These are phyloP conservation scores for Galium porrigens DNA, from an alignment of 305 asterid species.

Conservation along the genomic window DNA sequence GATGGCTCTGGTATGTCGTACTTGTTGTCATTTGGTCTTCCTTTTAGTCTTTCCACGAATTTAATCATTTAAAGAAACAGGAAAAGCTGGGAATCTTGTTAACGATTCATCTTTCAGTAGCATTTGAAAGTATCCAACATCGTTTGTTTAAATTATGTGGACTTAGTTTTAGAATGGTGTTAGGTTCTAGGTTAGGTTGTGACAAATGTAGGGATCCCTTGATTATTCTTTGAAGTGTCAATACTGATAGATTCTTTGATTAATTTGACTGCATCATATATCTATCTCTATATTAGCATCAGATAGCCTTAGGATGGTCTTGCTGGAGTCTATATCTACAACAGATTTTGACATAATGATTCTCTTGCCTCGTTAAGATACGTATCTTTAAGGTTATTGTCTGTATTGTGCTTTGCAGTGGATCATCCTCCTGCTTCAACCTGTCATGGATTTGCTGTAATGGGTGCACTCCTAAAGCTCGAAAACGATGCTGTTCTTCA, in stretches of 20 bases:
- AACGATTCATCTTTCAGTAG: not conserved
- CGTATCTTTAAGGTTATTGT: not conserved
- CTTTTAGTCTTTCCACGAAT: not conserved
- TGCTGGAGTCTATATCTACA: not conserved
- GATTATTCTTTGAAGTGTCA: not conserved
- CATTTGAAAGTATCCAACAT: not conserved
- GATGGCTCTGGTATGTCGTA: slow-evolving; percentile 60
- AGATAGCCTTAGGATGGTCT: not conserved
- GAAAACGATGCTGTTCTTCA: slow-evolving; percentile 25
- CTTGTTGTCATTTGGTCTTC: not conserved
- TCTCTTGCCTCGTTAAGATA: not conserved
- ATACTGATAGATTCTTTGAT: not conserved
- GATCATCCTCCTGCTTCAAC: slow-evolving; percentile 12
- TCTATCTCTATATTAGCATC: not conserved
- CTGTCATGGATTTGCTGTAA: slow-evolving; percentile 7
- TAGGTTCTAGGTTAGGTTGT: not conserved
- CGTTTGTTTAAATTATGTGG: not conserved
- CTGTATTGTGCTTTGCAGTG: not conserved
- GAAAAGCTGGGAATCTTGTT: not conserved
- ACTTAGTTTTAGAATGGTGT: too few relatives aligned
- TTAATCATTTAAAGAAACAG: not conserved
- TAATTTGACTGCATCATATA: not conserved
- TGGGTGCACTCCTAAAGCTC: slow-evolving; percentile 18
- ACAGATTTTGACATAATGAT: not conserved
- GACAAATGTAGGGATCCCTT: not conserved